Evolutionary conservation across 495 filamentous ascomycete genomes (phyloP).

Genomic region (Annulohypoxylon maeteangense): DNA sequence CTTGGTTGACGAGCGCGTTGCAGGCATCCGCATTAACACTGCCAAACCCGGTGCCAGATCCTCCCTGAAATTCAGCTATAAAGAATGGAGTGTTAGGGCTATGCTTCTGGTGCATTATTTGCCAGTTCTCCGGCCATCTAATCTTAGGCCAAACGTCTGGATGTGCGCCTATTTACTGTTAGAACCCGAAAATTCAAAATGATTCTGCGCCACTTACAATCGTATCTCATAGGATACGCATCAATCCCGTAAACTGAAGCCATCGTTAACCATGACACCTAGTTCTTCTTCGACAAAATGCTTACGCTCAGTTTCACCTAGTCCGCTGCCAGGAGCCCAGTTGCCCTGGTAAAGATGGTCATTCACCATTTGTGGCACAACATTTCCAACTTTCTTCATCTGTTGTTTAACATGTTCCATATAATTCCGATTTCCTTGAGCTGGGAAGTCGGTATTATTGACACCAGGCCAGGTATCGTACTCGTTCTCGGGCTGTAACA

Average conservation of each 20-base stretch:
- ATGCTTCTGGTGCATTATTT: slow-evolving; percentile 61
- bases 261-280: neutral
- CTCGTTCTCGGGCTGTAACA: slow-evolving; percentile 83
- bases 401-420: slow-evolving; percentile 76
- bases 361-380: slow-evolving; percentile 80
- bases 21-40: slow-evolving; percentile 53
- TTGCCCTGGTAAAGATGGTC: slow-evolving; percentile 70
- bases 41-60: slow-evolving; percentile 49
- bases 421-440: slow-evolving; percentile 68
- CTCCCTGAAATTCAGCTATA: slow-evolving; percentile 78
- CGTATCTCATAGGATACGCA: slow-evolving; percentile 72
- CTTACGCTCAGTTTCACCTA: slow-evolving; percentile 65
- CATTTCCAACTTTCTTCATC: slow-evolving; percentile 71
- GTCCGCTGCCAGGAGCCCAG: slow-evolving; percentile 70
- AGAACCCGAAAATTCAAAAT: neutral
- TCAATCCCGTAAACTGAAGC: slow-evolving; percentile 76
- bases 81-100: slow-evolving; percentile 74
- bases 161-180: slow-evolving; percentile 42
- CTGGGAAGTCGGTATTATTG: slow-evolving; percentile 33
- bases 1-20: slow-evolving; percentile 68
- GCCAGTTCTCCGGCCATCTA: slow-evolving; percentile 57
- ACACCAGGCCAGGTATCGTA: slow-evolving; percentile 58
- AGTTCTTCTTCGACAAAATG: neutral
- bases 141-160: slow-evolving; percentile 61
- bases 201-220: slow-evolving; percentile 51